Conservation (phyloP, 169 alveolate genomes). For the Miamiensis avidus region DNA sequence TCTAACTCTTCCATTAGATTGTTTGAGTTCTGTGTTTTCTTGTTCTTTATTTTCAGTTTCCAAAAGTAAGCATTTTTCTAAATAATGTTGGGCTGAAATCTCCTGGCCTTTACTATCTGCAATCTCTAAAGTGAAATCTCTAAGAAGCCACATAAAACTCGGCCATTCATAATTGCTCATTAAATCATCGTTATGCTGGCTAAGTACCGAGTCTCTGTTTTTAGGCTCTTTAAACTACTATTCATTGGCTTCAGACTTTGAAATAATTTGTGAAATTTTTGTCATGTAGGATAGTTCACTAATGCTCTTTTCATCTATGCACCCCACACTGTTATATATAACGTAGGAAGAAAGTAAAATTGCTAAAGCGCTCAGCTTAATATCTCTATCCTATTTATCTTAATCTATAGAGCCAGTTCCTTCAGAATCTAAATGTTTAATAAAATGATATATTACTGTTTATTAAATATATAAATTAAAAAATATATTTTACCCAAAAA, state of each 20-base stretch:
- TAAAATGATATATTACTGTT: no score
- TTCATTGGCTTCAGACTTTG: not conserved
- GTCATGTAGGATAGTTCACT: not conserved
- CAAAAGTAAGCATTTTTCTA: not conserved
- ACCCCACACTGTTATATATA: not conserved
- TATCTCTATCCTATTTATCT: not conserved
- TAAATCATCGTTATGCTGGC: not conserved
- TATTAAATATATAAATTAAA: no score
- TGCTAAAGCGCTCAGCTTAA: not conserved
- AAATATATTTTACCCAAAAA: not conserved
- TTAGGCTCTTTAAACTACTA: no score
- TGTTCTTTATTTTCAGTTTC: not conserved
- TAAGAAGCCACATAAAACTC: not conserved
- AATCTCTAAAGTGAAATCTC: not conserved
- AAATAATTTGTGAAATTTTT: not conserved
- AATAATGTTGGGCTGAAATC: not conserved
- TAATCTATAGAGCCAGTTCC: not conserved
- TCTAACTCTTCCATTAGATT: no score
- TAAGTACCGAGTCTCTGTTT: no score
- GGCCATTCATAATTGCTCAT: not conserved
- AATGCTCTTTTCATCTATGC: not conserved
- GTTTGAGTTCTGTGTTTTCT: not conserved
- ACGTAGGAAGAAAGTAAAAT: not conserved
- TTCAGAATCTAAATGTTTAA: not conserved
- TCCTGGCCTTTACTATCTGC: not conserved